Evolutionary conservation across 2,329 filamentous ascomycete genomes (phyloP), one percentile per base, ranked within the genome.

Genomic region (Capronia americana): DNA sequence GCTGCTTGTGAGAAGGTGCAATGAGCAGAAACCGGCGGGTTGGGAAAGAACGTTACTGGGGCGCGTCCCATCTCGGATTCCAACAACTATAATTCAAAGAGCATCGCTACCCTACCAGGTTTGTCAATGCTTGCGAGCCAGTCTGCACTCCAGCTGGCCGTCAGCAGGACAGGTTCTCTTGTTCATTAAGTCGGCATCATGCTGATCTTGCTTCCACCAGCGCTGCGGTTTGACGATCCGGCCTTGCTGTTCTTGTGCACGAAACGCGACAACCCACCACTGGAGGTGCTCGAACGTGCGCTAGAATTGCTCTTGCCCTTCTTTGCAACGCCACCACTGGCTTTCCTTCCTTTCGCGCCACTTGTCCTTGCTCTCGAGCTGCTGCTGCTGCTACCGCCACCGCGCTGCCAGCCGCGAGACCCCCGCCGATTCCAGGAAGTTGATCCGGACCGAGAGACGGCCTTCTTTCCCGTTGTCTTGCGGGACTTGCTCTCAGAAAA

Each of bases 171-270:
- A 23, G 12, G 17, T 56, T 12, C 51, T 23, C n/a, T 7, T 55
- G 23, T 55, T 17, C 11, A 51, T 76, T 67, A 78, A 24, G 72
- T 75, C 17, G 78, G 78, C 78, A 79, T 79, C 75, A 78, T 76
- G 26, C 74, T 75, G 67, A 79, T 79, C 44, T 56, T 56, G 51
- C 75, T 73, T 38, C 70, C 48, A 38, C 53, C 59, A 30, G 30
- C 51, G 24, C 34, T 48, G 17, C 51, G 50, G 12, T 17, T 48
- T n/a, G 60, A 62, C 6, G 34, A 56, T 41, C 50, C 60, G 11
- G 28, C 23, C 38, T 60, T 61, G 58, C 38, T 46, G 24, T 63
- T 64, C 56, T 65, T 63, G 64, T 65, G 46, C 48, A 41, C 48
- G 59, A 53, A 55, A 7, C 56, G 63, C 32, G 51, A 38, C 46